A percentile compares a stretch with the other conserved stretches of the same genome.
These are phyloP conservation scores for Rhipidocladum racemiflorum DNA, from an alignment of 176 grass and related monocot genomes.

Conservation along the genomic window DNA sequence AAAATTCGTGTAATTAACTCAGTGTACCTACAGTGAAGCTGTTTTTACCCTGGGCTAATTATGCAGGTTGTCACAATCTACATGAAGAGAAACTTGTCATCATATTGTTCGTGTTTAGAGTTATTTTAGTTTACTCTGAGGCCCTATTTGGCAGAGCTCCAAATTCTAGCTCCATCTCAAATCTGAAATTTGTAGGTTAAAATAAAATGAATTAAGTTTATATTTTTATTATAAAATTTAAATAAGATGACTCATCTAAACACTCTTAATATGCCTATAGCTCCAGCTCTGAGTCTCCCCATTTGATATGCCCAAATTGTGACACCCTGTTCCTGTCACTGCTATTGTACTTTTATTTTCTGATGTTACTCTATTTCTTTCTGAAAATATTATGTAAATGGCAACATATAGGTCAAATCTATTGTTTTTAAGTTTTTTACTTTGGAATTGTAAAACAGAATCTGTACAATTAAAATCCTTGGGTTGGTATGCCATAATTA, in stretches of 20 bases:
- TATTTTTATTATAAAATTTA: too few species aligned
- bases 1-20: too few species aligned
- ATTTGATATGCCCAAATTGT: background rate
- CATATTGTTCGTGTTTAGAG: background rate
- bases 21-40: too few species aligned
- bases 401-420: background rate
- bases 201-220: too few species aligned
- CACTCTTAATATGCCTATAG: too few species aligned
- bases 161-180: too few species aligned
- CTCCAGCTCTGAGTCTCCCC: background rate
- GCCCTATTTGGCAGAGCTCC: too few species aligned
- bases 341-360: background rate
- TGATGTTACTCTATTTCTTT: background rate
- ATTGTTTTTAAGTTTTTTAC: background rate
- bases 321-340: background rate
- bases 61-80: too few species aligned
- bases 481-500: background rate
- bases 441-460: constrained; percentile 6
- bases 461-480: background rate
- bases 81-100: background rate
- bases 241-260: too few species aligned
- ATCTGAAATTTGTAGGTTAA: too few species aligned
- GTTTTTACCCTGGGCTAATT: too few species aligned
- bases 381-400: background rate
- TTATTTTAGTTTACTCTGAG: background rate